A percentile compares a stretch with the other conserved stretches of the same genome.
phyloP scores from a whole-genome alignment of 352 stramenopile genomes.

The Aphanomyces astaci region DNA sequence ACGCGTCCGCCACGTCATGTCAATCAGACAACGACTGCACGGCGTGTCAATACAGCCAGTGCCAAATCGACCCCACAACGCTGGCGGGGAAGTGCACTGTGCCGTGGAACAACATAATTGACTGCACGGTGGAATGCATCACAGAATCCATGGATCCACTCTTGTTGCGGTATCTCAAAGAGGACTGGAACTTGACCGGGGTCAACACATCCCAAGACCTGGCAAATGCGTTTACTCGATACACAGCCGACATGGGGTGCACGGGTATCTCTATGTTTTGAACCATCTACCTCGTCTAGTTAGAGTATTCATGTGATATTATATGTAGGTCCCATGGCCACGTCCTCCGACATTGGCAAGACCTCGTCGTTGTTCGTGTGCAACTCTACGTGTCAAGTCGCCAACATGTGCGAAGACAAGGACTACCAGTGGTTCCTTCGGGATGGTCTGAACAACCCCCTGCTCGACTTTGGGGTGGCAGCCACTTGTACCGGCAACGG shows the following conservation, averaged over 20 bases:
- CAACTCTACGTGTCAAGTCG: slow-evolving; percentile 1
- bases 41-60: neutral
- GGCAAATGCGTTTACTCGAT: neutral
- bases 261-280: neutral
- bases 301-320: too few species aligned
- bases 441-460: neutral
- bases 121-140: slow-evolving; percentile 8
- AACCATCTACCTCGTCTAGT: neutral
- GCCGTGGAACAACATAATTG: slow-evolving; percentile 5
- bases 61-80: neutral
- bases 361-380: neutral
- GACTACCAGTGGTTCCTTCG: neutral
- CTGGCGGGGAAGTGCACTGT: neutral
- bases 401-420: slow-evolving; percentile 11
- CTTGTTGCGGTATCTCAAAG: neutral
- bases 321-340: neutral
- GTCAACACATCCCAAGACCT: neutral
- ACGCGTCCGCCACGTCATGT: neutral
- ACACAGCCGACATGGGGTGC: neutral
- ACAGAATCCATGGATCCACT: neutral
- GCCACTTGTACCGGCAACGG: neutral
- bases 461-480: neutral
- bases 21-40: slow-evolving; percentile 2
- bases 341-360: neutral
- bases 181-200: neutral